Percentiles rank a stretch among this genome's conserved stretches.
These are phyloP conservation scores for Protomyces lactucae-debilis DNA, from an alignment of 1,139 yeast genomes.

Conservation along the genomic window DNA sequence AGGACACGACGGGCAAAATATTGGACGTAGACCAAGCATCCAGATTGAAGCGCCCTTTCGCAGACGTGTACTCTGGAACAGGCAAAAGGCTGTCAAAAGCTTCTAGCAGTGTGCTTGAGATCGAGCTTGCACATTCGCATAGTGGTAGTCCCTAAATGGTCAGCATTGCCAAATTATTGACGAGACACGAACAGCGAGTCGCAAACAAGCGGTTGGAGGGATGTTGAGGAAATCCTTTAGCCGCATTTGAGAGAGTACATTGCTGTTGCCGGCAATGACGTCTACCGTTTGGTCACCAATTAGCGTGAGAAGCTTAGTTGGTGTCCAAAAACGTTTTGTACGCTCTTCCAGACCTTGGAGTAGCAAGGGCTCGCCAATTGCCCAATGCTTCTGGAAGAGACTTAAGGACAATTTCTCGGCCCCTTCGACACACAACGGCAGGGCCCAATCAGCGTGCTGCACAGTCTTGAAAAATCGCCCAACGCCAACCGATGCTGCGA, in stretches of 20 bases:
- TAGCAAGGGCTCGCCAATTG: conserved; percentile 29
- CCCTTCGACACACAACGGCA: neutral
- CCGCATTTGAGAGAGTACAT: neutral
- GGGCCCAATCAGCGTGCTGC: neutral
- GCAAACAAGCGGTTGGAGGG: neutral
- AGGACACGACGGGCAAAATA: conserved; percentile 6
- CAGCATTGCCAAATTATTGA: neutral
- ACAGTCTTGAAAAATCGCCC: neutral
- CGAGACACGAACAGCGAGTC: too few species aligned
- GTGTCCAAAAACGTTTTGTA: conserved; percentile 27
- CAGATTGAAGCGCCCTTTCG: conserved; percentile 30
- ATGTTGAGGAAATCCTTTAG: neutral
- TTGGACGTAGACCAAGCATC: conserved; percentile 30
- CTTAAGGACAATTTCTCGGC: conserved; percentile 14
- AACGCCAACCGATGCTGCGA: neutral
- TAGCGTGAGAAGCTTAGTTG: conserved; percentile 19
- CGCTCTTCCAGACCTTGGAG: conserved; percentile 15
- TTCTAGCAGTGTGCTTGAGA: conserved; percentile 15
- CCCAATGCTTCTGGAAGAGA: conserved; percentile 29
- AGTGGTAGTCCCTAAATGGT: neutral
- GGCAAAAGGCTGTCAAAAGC: conserved; percentile 32
- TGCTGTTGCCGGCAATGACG: conserved; percentile 8
- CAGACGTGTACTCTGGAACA: conserved; percentile 30
- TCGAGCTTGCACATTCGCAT: neutral
- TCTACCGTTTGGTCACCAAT: conserved; percentile 25